These are phyloP conservation scores for Solanum neorickii DNA, from an alignment of 257 asterid species.

Conservation along the genomic window DNA sequence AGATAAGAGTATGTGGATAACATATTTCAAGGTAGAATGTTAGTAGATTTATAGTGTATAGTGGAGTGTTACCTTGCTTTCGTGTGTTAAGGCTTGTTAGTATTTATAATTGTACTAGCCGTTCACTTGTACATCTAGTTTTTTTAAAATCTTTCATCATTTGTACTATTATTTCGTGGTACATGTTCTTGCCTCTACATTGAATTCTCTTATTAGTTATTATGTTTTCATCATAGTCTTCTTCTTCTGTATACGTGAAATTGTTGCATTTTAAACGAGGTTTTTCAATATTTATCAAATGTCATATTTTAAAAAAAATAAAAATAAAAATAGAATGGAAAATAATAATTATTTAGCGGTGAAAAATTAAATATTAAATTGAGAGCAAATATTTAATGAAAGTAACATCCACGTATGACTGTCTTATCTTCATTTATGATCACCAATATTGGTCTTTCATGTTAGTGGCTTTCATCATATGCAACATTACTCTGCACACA, in stretches of 20 bases:
- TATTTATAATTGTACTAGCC: too few species aligned
- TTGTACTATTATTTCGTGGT: neutral
- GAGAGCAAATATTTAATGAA: conserved; percentile 17
- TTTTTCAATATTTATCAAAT: neutral
- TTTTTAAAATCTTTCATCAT: too few species aligned
- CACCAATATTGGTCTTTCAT: neutral
- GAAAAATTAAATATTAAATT: neutral
- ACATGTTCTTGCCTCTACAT: neutral
- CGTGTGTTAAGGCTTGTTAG: neutral
- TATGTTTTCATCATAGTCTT: too few species aligned
- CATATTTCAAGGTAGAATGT: neutral
- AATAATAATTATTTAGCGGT: neutral
- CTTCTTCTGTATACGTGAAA: neutral
- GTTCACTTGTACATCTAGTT: neutral
- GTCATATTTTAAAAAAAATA: too few species aligned
- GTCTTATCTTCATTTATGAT: neutral
- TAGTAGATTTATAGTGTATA: neutral
- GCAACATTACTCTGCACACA: conserved; percentile 22
- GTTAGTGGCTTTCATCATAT: conserved; percentile 44
- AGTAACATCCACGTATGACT: conserved; percentile 52
- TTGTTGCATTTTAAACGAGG: neutral
- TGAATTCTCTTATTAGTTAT: neutral
- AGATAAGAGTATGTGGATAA: neutral
- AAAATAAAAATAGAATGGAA: too few species aligned
- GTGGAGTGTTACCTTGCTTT: neutral